Percentiles rank a stretch among this genome's conserved stretches.
These are phyloP conservation scores for Karstenula rhodostoma DNA, from an alignment of 2,329 filamentous ascomycete species.

Conservation along the genomic window DNA sequence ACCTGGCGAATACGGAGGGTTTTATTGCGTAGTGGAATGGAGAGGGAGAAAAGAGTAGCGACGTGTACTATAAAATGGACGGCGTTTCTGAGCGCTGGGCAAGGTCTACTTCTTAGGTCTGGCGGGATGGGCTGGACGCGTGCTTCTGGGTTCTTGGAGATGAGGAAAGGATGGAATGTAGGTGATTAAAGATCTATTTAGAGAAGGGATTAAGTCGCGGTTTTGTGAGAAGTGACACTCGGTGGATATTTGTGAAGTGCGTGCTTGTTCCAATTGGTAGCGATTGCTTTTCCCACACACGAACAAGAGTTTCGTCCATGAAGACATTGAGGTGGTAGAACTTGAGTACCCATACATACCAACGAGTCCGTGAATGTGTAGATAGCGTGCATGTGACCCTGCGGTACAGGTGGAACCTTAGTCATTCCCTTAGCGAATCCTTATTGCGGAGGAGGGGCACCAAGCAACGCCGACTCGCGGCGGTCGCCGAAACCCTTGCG, in stretches of 20 bases:
- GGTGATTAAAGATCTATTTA: too few relatives aligned
- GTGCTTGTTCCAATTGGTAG: too few relatives aligned
- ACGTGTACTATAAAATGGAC: conserved; percentile 18
- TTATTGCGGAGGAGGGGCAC: not conserved
- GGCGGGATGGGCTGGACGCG: not conserved
- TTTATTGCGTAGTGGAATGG: conserved; percentile 41
- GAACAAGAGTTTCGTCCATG: too few relatives aligned
- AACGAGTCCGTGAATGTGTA: too few relatives aligned
- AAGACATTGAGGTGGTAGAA: too few relatives aligned
- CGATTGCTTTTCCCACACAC: too few relatives aligned
- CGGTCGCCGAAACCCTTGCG: conserved; percentile 3
- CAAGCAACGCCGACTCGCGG: not conserved
- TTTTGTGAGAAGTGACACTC: too few relatives aligned
- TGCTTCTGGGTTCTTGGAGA: not conserved
- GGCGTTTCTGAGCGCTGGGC: not conserved
- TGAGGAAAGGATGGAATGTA: too few relatives aligned
- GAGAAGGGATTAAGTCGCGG: too few relatives aligned
- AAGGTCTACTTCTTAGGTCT: not conserved
- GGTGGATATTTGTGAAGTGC: too few relatives aligned
- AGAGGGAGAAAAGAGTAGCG: not conserved
- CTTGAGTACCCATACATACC: too few relatives aligned
- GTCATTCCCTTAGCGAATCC: not conserved
- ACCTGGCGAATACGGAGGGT: conserved; percentile 36
- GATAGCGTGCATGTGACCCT: not conserved
- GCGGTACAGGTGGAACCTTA: not conserved